Base-by-base conservation (phyloP, 2,329 filamentous ascomycete genomes). In the Rhexocercosporidium sp. region DNA sequence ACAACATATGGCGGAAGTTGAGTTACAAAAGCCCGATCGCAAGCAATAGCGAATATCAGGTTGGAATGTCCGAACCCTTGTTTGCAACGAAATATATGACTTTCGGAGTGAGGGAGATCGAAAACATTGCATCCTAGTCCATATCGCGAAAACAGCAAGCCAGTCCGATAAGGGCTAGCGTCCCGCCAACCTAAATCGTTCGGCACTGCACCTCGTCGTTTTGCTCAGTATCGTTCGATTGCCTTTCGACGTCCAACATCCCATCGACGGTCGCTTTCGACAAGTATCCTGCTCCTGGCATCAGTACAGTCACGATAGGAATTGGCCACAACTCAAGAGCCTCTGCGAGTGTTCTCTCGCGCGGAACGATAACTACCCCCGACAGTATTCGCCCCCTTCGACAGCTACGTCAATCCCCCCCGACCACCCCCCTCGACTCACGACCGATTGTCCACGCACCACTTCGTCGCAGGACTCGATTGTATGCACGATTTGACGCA, bases 401-500 rank as follows among this genome's bases (percentile, higher is more conserved):
- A 62, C 53, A 60, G 39, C 61, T 66, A 66, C 60, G 41, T 66
- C 60, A 53, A 51, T 46, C 47, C 20, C 62, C 25, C 62, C 54
- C 62, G 20, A 62, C 62, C 61, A 41, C 22, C 56, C 49, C 44
- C 44, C 46, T 44, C 59, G 20, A 49, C 60, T 31, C 34, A 16
- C 44, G 27, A 39, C 47, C 22, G 39, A 60, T 56, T 37, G 54
- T 49, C 39, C 29, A 47, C 60, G 61, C 27, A 62, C 59, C 39
- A 62, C 46, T 66, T 60, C 31, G 65, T 60, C 27, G 47, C 63
- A 59, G 53, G 46, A 69, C 59, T 73, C 64, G 72, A 69, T 71
- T 73, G 69, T 69, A 76, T 76, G 72, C 54, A 65, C 67, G 59
- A 69, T 57, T 62, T 66, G 44, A 62, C 62, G 69, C 46, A 56